Base-by-base conservation (phyloP, 2,329 filamentous ascomycete genomes). In the Plenodomus lindquistii region DNA sequence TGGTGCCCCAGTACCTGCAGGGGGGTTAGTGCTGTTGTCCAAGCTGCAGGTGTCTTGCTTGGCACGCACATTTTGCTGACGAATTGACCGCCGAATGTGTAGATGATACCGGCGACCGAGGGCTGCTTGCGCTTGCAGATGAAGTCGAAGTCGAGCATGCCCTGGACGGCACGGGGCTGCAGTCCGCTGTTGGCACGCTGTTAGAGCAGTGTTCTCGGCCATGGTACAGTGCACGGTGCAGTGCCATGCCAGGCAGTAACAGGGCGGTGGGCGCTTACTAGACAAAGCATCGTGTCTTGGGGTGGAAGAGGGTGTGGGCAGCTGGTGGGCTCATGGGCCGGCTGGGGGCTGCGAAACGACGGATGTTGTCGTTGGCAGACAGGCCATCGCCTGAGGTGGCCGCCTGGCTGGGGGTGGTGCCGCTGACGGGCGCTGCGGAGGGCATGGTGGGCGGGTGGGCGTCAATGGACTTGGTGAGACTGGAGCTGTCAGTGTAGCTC, bases 281-380 rank as follows among this genome's bases (percentile, higher is more conserved):
- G 78, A 99, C 94, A 75, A 99, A 96, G 83, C 94, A 97, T 93
- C 94, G 85, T 75, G 94, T 97, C 89, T 97, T 99, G 79, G 92
- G 86, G 84, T 94, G 94, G 87, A 97, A 99, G 72, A 99, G 90
- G 55, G 89, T 88, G 78, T 97, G 90, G 71, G 85, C 82, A 62
- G 90, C 87, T 57, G 88, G 86, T 65, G 94, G 94, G 82, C 89
- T 96, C 79, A 95, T 77, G 59, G 91, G 90, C 71, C 94, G 86
- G 81, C 91, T 96, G 65, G 94, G 91, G 69, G 93, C 91, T 67
- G 87, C 85, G 77, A 99, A 99, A 67, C 94, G 91, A 77, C 89
- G 88, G 79, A 99, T 97, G 81, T 97, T 97, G 82, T 99, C 94
- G 82, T 99, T 97, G 77, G 90, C 92, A 73, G 88, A 91, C 65